Base-by-base conservation (phyloP, 306 rosid species). In the Cucurbita maxima region DNA sequence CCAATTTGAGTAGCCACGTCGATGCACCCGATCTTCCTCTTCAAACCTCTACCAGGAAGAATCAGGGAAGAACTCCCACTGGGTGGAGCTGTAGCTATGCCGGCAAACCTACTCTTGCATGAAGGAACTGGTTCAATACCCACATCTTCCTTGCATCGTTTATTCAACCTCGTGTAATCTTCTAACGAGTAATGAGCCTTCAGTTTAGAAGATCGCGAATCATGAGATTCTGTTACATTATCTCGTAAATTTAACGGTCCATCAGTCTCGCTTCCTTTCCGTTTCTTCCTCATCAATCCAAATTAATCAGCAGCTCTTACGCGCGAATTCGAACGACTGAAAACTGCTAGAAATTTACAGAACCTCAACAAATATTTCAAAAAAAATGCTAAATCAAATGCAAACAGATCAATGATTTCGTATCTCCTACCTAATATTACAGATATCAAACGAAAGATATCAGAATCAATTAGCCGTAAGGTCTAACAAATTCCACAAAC, bases 1-100 rank as follows among this genome's bases (percentile, higher is more conserved):
- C 99, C 99, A 87, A 86, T 88, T 80, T 88, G 97, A 7, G 99
- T 95, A 20, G 99, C 97, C 72, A 87, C 92, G 74, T 89, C 99
- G 58, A 95, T 91, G 71, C 99, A 95, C 19, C 99, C 99, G 14
- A 95, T 95, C 91, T 95, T 95, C 87, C 99, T 86, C 87, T 95
- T 95, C 25, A 95, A 80, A 56, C 99, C 99, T 85, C 96, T 84
- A 58, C 91, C 95, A 0, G 90, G 89, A 0, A 89, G 86, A 72
- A 84, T 75, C 83, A 83, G 78, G 12, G 99, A 89, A 0, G 97
- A 91, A 16, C 87, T 88, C 67, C 99, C 96, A 64, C 92, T 88
- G 0, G 91, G 96, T 1, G 99, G 99, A 5, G 97, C 99, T 14
- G 99, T 89, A 15, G 99, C 99, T 82, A 95, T 84, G 74, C 96